These are phyloP conservation scores for Aspergillus aculeatinus DNA, from an alignment of 2,329 filamentous ascomycete species.

Conservation along the genomic window DNA sequence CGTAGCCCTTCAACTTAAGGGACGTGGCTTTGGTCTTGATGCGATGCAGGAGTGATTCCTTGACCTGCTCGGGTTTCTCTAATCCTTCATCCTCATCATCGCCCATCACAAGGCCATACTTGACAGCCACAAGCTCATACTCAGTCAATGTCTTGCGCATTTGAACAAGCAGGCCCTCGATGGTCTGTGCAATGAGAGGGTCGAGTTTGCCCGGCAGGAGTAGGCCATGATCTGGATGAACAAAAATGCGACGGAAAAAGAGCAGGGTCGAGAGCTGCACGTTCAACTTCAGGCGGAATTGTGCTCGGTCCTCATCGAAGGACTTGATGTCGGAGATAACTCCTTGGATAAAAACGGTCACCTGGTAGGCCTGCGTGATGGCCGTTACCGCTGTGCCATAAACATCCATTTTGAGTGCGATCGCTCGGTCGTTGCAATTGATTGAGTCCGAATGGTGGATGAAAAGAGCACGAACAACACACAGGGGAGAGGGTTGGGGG, in stretches of 20 bases:
- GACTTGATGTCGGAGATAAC: conserved; percentile 29
- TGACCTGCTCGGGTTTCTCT: conserved; percentile 17
- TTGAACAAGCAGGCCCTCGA: neutral
- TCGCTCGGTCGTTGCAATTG: neutral
- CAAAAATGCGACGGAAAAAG: conserved; percentile 26
- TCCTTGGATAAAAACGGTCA: conserved; percentile 32
- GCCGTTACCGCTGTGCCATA: conserved; percentile 29
- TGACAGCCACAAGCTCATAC: neutral
- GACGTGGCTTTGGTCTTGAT: conserved; percentile 24
- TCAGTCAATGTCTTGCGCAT: conserved; percentile 1
- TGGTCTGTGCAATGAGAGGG: neutral
- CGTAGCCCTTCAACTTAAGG: conserved; percentile 28
- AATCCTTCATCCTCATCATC: neutral
- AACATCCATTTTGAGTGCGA: conserved; percentile 23
- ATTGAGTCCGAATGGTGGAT: neutral
- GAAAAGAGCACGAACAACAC: neutral
- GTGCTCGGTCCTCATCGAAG: conserved; percentile 27
- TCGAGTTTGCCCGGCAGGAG: conserved; percentile 23
- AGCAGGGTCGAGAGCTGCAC: conserved; percentile 26
- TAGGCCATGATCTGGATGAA: conserved; percentile 25
- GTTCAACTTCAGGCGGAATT: conserved; percentile 25
- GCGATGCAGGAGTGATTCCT: conserved; percentile 23
- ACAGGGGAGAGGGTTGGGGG: neutral
- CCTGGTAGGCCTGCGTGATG: conserved; percentile 27
- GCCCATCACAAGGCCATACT: neutral